Conservation (phyloP, 768 basidiomycete species). For the Leucocoprinus leucothites region DNA sequence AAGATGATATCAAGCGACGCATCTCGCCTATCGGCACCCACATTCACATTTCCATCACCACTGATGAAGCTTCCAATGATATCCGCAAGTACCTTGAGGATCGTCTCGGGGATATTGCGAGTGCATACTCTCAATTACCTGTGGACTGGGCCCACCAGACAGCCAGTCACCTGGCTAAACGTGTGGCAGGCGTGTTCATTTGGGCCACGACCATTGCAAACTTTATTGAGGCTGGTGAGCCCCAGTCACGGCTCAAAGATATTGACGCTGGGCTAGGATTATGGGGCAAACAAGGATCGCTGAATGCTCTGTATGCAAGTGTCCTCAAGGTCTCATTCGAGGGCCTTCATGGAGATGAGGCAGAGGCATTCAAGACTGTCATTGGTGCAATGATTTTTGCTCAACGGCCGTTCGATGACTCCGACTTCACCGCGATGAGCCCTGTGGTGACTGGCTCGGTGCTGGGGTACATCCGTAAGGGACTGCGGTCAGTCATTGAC, state of each 20-base stretch:
- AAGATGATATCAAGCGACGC: conserved; percentile 14
- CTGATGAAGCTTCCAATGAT: conserved; percentile 19
- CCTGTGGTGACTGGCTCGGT: background rate
- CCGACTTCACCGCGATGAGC: conserved; percentile 7
- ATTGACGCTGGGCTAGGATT: conserved; percentile 12
- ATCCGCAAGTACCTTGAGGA: conserved; percentile 20
- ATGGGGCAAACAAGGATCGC: conserved; percentile 3
- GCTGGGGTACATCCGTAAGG: conserved; percentile 18
- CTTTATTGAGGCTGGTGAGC: conserved; percentile 18
- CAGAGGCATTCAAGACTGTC: conserved; percentile 14
- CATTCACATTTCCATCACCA: conserved; percentile 19
- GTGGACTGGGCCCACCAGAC: conserved; percentile 18
- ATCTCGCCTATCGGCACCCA: conserved; percentile 13
- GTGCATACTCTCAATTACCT: background rate
- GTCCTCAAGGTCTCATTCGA: background rate
- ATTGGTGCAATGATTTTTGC: conserved; percentile 21
- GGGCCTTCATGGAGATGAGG: too few species aligned
- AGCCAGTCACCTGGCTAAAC: conserved; percentile 18
- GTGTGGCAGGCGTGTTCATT: conserved; percentile 27
- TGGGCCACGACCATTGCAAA: conserved; percentile 23
- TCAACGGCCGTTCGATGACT: conserved; percentile 18
- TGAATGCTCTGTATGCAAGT: conserved; percentile 14
- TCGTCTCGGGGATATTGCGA: conserved; percentile 6
- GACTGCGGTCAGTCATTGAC: conserved; percentile 20
- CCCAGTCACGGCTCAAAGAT: conserved; percentile 14